A percentile compares a stretch with the other conserved stretches of the same genome.
Conservation (phyloP, 495 filamentous ascomycete species). For the Staphylotrichum longicolle region DNA sequence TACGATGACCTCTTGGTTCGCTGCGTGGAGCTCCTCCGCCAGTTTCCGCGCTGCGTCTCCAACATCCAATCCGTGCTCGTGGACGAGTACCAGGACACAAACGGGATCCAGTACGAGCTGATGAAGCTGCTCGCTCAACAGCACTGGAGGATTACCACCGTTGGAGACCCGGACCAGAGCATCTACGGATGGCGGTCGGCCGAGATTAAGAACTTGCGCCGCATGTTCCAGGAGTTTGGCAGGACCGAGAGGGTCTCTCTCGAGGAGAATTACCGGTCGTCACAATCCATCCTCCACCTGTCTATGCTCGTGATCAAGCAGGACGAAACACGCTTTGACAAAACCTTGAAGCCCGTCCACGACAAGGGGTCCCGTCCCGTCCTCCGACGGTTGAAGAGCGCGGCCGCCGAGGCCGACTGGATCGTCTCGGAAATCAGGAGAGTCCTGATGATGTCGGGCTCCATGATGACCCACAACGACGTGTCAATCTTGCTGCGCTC, state of each 20-base stretch:
- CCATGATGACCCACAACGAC: constrained; percentile 70
- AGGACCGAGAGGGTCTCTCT: constrained; percentile 78
- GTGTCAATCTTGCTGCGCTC: constrained; percentile 85
- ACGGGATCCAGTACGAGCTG: constrained; percentile 89
- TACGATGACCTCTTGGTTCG: constrained; percentile 91
- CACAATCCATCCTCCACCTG: constrained; percentile 77
- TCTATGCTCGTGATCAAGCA: constrained; percentile 91
- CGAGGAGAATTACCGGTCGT: constrained; percentile 96
- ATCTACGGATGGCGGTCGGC: constrained; percentile 98
- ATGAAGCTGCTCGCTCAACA: constrained; percentile 83
- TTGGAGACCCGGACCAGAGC: constrained; percentile 96
- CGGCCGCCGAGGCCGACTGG: constrained; percentile 79
- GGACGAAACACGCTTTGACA: constrained; percentile 74
- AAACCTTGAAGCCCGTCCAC: constrained; percentile 78
- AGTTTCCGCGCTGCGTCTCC: constrained; percentile 78
- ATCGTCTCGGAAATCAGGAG: constrained; percentile 83
- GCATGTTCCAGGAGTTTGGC: constrained; percentile 72
- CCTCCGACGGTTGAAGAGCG: constrained; percentile 71
- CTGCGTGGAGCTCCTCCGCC: constrained; percentile 75
- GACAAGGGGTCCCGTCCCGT: constrained; percentile 78
- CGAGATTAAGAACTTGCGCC: constrained; percentile 83
- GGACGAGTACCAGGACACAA: constrained; percentile 98
- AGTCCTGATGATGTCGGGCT: constrained; percentile 65
- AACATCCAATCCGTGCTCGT: constrained; percentile 92
- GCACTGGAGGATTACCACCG: constrained; percentile 77